Conservation (phyloP, 2,329 filamentous ascomycete species). For the Calonectria leucothoes region DNA sequence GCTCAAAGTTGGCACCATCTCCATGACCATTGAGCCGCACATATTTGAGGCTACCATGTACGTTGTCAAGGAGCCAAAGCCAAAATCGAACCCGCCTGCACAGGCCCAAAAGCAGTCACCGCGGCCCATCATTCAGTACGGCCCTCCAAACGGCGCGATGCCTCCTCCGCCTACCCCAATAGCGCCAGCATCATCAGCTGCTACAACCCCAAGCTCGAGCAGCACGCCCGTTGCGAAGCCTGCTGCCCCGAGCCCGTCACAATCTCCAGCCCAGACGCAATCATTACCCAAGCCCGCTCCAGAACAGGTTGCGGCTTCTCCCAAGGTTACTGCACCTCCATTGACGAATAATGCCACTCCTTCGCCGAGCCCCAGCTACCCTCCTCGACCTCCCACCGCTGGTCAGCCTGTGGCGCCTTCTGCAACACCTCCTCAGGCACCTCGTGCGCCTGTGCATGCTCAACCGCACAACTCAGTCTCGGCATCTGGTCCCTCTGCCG, state of each 20-base stretch:
- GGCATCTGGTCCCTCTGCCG: slow-evolving; percentile 31
- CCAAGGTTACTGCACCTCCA: slow-evolving; percentile 29
- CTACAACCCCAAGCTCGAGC: slow-evolving; percentile 36
- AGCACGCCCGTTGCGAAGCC: slow-evolving; percentile 30
- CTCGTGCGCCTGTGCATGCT: slow-evolving; percentile 37
- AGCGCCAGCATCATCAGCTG: slow-evolving; percentile 47
- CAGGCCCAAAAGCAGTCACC: slow-evolving; percentile 40
- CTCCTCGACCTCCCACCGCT: slow-evolving; percentile 27
- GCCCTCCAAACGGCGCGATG: slow-evolving; percentile 72
- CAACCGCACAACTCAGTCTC: slow-evolving; percentile 21
- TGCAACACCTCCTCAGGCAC: slow-evolving; percentile 32
- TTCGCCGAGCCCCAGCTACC: slow-evolving; percentile 33
- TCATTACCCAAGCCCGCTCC: slow-evolving; percentile 28
- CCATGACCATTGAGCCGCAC: slow-evolving; percentile 83
- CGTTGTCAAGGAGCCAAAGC: slow-evolving; percentile 74
- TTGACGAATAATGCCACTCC: slow-evolving; percentile 28
- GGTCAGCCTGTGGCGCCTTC: slow-evolving; percentile 33
- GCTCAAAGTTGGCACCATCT: slow-evolving; percentile 78
- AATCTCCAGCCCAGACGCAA: slow-evolving; percentile 28
- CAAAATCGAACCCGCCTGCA: slow-evolving; percentile 49
- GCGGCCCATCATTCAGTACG: slow-evolving; percentile 74
- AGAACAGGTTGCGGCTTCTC: slow-evolving; percentile 26
- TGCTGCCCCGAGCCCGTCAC: slow-evolving; percentile 34
- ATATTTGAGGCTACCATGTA: slow-evolving; percentile 82
- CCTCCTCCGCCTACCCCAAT: slow-evolving; percentile 64